Base-by-base conservation (phyloP, 2,329 filamentous ascomycete species). In the Anthostomella pinea region DNA sequence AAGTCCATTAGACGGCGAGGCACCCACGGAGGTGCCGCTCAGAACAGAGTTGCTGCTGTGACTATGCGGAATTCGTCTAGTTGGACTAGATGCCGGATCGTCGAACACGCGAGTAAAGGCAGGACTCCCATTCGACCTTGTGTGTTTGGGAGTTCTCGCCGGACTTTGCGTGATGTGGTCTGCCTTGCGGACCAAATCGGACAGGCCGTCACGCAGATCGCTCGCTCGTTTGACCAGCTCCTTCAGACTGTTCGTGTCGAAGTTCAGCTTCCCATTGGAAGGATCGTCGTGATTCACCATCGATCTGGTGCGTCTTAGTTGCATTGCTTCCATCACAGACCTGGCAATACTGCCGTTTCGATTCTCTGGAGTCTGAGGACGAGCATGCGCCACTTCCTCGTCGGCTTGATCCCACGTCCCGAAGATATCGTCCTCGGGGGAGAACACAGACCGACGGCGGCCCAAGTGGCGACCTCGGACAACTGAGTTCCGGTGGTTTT, bases 241-340 rank as follows among this genome's bases (percentile, higher is more conserved):
- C 49, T 77, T 79, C n/a, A 84, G 67, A 57, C 77, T 83, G 45
- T 81, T 82, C 5, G 80, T 83, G 53, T 83, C 80, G 45, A 84
- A 84, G 40, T 81, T 81, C 52, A 83, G 72, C 61, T 74, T 74
- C 41, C 71, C 68, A 33, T 69, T 67, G 28, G 70, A 63, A 8
- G 53, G 57, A 43, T 42, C 39, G 35, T 55, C 38, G 10, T 58
- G 58, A 4, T n/a, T 59, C 52, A 27, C 56, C 58, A 14, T 55
- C 55, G 13, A 55, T 48, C 8, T 72, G 5, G 69, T 65, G 15
- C 72, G 70, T 38, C 77, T 70, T 41, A 70, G 64, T 39, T 81
- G 74, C 73, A 83, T 80, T 13, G 74, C 77, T 43, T 81, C 77
- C 62, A 83, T 79, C 4, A 83, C 76, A 4, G 77, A 78, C 20